Evolutionary conservation across 2,329 filamentous ascomycete genomes (phyloP), one percentile per base, ranked within the genome.

Genomic region (Alternaria conjuncta): DNA sequence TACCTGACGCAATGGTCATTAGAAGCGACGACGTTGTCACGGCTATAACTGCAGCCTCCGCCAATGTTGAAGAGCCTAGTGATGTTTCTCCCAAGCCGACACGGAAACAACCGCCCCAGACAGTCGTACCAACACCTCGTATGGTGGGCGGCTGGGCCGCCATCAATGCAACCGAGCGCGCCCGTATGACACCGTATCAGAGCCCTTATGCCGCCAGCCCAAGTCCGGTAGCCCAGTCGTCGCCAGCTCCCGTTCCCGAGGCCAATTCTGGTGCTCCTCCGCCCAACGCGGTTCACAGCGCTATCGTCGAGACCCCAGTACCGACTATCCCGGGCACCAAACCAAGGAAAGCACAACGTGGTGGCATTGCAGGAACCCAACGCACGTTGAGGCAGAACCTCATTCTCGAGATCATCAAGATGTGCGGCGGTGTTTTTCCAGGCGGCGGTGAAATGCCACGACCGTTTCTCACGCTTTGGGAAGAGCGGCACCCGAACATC

Each of bases 381-480:
- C 60, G 65, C 23, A 62, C 63, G 20, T 71, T 73, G 18, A 69
- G 71, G 25, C 69, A 70, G 25, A 83, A 82, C 18, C 84, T 89
- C 28, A 78, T 89, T 4, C 75, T 87, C 71, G 82, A 87, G 25
- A 84, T 89, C 43, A 71, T 89, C 12, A 79, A 85, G 47, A 81
- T 82, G 53, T 85, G 84, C 58, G 82, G 82, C 49, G 88, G 88
- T 8, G 84, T 86, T 3, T 88, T 86, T 57, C 86, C 87, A 3
- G 82, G 85, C 41, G 83, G 86, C 23, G 80, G 80, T 47, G 86
- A 88, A 66, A 81, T 89, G n/a, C 84, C 82, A 75, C 81, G 84
- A 65, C 84, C 87, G 9, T 88, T 88, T 66, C 78, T 81, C 13
- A 83, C 83, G 3, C 77, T 83, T 15, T 90, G 87, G 87, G 78